A percentile compares a stretch with the other conserved stretches of the same genome.
phyloP scores from a whole-genome alignment of 169 alveolate genomes.

The Perkinsus marinus region DNA sequence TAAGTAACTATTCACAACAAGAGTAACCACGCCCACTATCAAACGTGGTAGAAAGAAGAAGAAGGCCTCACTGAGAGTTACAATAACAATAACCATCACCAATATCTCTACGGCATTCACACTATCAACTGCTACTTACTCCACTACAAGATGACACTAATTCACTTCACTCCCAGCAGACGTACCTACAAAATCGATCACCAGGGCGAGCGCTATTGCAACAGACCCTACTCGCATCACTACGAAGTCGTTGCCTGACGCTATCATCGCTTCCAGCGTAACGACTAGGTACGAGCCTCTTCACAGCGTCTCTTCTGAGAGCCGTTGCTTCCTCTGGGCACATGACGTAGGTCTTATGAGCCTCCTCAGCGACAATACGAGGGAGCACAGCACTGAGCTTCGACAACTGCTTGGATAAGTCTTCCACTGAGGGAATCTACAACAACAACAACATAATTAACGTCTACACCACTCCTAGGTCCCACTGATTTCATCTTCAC shows the following conservation, averaged over 20 bases:
- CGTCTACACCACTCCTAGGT: neutral
- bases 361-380: neutral
- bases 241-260: neutral
- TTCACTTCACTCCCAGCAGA: neutral
- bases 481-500: neutral
- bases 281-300: neutral
- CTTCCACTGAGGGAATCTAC: neutral
- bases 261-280: neutral
- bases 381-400: neutral
- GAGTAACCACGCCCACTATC: no score
- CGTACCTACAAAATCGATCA: neutral
- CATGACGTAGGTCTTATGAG: neutral
- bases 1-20: no score
- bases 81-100: no score
- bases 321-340: neutral
- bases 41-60: no score
- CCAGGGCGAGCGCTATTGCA: neutral
- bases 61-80: no score
- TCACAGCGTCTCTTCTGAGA: neutral
- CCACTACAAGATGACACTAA: no score
- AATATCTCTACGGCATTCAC: no score
- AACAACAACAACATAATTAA: neutral
- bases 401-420: neutral
- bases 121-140: no score
- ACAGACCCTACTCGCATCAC: neutral